Evolutionary conservation across 139 green algal genomes (phyloP), one percentile per base, ranked within the genome.

Genomic region (Coelastrella sp.): DNA sequence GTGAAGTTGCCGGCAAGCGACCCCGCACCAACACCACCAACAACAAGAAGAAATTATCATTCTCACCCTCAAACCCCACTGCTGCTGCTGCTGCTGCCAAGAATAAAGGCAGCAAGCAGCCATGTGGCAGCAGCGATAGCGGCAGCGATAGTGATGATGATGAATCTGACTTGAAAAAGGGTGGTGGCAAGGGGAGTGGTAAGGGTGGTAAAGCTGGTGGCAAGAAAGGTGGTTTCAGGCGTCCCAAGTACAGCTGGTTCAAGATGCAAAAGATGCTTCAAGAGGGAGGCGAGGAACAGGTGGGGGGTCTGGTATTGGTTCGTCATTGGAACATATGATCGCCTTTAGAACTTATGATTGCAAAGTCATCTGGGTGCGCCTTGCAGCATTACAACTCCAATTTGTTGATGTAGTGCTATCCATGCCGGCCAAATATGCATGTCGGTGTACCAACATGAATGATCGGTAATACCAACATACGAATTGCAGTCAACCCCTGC

Each of bases 231-330:
- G 61, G 73, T 13, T 47, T 11, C 32, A 68, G 66, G 54, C 54
- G 79, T 16, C 64, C 60, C 20, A 82, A 86, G 87, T 61, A 32
- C 78, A 64, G 54, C 65, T 85, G 83, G 76, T 76, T 66, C 66
- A 85, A 23, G 68, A 92, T 73, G 79, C 79, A 76, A 85, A 90
- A 92, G 78, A 73, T 83, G 56, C 22, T 81, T 14, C 59, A 16
- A 8, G 90, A 89, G 7, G 89, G 76, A 5, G 59, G 54, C 57
- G 81, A 64, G 5, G 91, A 90, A 14, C 74, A 87, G 77, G 87
- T 80, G 61, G 32, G 32, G 32, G 32, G 32, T n/a, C n/a, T n/a
- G n/a, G n/a, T n/a, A n/a, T n/a, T n/a, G n/a, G n/a, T n/a, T n/a
- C n/a, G n/a, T n/a, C n/a, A n/a, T n/a, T n/a, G n/a, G n/a, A n/a